Evolutionary conservation across 805 yeast species (phyloP), one percentile per base, ranked within the genome.

Genomic region (Candida arabinofermentans): DNA sequence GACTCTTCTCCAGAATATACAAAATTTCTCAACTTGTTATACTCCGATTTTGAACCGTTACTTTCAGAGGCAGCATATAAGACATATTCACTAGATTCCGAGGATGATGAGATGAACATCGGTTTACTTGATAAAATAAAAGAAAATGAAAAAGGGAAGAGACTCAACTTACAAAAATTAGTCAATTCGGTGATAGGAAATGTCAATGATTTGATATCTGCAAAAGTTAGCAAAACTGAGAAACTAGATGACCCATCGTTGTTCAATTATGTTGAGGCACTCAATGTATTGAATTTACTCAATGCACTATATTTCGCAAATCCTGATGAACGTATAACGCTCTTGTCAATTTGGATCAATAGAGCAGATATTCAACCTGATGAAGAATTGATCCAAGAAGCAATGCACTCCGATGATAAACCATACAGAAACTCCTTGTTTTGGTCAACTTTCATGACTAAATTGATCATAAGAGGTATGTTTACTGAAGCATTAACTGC

Each of bases 361-460:
- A 70, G 77, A 42, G 79, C 82, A 24, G 86, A 83, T 55, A 79
- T 82, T 5, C 75, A 77, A 49, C 90, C 90, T 1, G 77, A 72
- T 43, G 67, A 67, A 16, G 75, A 71, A 22, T 59, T 74, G 24
- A 66, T 75, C 4, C 73, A 77, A 39, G 67, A 60, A 34, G 73
- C 74, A 8, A 61, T 72, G 51, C 55, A 57, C 24, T 63, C 61
- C 17, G 74, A 69, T 1, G 64, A 57, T 35, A 41, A 51, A 24
- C 81, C 79, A 8, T 75, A 69, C 55, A 53, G 55, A 41, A 79
- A 71, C 49, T 68, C 75, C 2, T 64, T 64, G 32, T 85, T 85
- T 51, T 85, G 89, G 88, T 74, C 67, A n/a, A 57, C 68, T 23
- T 74, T 78, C 43, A 44, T 84, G 29, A 73, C 74, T 43, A 81